Percentiles rank a stretch among this genome's conserved stretches.
Conservation (phyloP, 2,329 filamentous ascomycete genomes). For the Pestalotiopsis sp. region DNA sequence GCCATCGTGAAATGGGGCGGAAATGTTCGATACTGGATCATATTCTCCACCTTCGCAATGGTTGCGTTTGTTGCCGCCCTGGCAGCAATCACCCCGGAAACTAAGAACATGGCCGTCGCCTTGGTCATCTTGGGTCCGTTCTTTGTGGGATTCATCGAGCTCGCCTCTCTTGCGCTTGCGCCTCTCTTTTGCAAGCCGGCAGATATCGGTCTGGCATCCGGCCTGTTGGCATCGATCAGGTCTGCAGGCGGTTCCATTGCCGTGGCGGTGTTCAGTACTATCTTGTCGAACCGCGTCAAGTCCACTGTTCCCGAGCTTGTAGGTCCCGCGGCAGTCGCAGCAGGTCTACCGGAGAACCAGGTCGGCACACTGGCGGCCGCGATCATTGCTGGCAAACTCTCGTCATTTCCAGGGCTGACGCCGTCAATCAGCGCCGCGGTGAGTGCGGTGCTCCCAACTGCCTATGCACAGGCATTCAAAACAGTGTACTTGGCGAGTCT, state of each 20-base stretch:
- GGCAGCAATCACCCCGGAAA: conserved; percentile 33
- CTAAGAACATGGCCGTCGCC: conserved; percentile 32
- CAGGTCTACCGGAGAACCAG: conserved; percentile 34
- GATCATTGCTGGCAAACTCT: conserved; percentile 29
- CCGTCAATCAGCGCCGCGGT: conserved; percentile 32
- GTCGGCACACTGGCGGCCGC: conserved; percentile 34
- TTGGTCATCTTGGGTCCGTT: conserved; percentile 38
- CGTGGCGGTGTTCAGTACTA: conserved; percentile 40
- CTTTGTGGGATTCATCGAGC: conserved; percentile 38
- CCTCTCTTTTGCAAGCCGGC: conserved; percentile 38
- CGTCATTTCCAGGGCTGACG: conserved; percentile 31
- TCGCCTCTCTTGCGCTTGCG: conserved; percentile 34
- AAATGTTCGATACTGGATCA: conserved; percentile 37
- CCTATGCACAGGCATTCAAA: conserved; percentile 39
- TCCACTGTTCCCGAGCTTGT: conserved; percentile 36
- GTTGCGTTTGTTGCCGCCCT: conserved; percentile 36
- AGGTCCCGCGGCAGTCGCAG: conserved; percentile 33
- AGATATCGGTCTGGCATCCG: conserved; percentile 42
- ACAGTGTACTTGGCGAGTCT: conserved; percentile 42
- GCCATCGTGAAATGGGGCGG: conserved; percentile 34
- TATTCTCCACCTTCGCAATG: conserved; percentile 38
- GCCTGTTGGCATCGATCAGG: conserved; percentile 40
- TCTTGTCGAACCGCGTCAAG: conserved; percentile 38
- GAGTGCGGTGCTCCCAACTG: conserved; percentile 30
- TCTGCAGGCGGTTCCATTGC: conserved; percentile 38